A percentile compares a stretch with the other conserved stretches of the same genome.
These are phyloP conservation scores for Corymbia calophylla DNA, from an alignment of 441 rosid species.

Conservation along the genomic window DNA sequence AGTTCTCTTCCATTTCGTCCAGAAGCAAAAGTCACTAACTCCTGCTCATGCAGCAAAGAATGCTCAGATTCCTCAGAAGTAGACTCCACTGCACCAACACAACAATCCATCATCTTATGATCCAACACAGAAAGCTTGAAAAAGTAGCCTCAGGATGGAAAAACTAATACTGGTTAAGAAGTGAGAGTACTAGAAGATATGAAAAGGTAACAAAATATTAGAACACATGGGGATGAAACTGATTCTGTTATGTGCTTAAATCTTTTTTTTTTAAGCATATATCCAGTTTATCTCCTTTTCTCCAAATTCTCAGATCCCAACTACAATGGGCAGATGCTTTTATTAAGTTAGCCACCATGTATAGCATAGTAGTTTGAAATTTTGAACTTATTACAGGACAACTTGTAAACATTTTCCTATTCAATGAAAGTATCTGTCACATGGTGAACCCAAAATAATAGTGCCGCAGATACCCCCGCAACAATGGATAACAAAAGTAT, in stretches of 20 bases:
- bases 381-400: background rate
- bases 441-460: background rate
- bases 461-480: background rate
- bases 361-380: background rate
- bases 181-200: background rate
- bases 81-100: conserved; percentile 42
- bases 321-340: background rate
- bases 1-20: conserved; percentile 17
- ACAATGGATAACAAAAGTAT: background rate
- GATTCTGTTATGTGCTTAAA: conserved; percentile 1
- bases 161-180: background rate
- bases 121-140: background rate
- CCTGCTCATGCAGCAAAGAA: conserved; percentile 35
- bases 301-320: background rate
- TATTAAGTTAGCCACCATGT: background rate
- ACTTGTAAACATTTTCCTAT: background rate
- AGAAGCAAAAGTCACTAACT: conserved; percentile 41
- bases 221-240: background rate
- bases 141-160: background rate
- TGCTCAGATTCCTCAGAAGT: conserved; percentile 36
- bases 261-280: background rate
- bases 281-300: background rate
- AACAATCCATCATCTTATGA: background rate
- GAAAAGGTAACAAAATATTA: background rate
- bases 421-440: background rate